Conservation (phyloP, 345 rosid species). For the Acer negundo region DNA sequence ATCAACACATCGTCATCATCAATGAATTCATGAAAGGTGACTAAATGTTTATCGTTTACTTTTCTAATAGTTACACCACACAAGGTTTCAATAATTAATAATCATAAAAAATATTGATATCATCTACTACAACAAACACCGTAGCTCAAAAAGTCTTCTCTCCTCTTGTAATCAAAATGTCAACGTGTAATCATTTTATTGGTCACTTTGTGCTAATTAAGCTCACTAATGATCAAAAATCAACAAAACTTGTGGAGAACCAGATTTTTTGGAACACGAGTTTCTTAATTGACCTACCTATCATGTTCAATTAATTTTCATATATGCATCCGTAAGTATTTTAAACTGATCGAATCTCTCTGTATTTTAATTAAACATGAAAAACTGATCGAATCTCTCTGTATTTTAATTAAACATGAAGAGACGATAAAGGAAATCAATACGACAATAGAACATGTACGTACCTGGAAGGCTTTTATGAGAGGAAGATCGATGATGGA, state of each 20-base stretch:
- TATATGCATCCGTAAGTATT: too few species aligned
- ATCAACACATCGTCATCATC: neutral
- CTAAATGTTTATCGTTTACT: neutral
- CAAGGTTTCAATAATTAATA: neutral
- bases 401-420: neutral
- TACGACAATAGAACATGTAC: too few species aligned
- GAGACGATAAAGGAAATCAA: neutral
- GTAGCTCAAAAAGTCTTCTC: neutral
- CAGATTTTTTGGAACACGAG: neutral
- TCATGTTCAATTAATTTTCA: too few species aligned
- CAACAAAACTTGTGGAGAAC: neutral
- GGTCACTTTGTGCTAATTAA: neutral
- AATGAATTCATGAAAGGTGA: neutral
- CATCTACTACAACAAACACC: neutral
- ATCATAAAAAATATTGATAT: neutral
- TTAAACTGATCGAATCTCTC: too few species aligned
- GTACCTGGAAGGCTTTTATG: slow-evolving; percentile 78
- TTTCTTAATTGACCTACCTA: neutral
- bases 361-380: too few species aligned
- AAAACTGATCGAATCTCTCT: too few species aligned
- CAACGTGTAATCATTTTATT: neutral
- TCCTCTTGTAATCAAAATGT: neutral
- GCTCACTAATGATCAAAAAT: neutral
- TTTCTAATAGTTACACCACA: neutral
- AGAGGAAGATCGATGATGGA: slow-evolving; percentile 75